Percentiles rank a stretch among this genome's conserved stretches.
phyloP scores from a whole-genome alignment of 306 rosid genomes.

The Vicia villosa region DNA sequence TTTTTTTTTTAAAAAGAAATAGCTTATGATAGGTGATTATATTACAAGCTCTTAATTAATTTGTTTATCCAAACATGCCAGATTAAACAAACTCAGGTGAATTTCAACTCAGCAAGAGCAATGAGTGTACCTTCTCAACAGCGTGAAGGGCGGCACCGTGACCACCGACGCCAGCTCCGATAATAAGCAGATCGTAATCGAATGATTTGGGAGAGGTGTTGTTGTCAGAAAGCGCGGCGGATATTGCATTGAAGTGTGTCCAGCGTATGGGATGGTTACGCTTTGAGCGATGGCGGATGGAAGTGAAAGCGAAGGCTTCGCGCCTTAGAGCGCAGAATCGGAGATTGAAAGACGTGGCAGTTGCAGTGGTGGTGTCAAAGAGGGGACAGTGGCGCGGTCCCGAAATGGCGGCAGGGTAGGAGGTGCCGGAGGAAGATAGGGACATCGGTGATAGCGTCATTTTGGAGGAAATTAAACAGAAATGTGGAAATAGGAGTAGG shows the following conservation, averaged over 20 bases:
- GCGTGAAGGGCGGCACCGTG: constrained; percentile 97
- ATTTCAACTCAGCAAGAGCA: background rate
- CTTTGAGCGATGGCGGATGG: constrained; percentile 39
- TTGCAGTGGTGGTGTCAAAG: constrained; percentile 5
- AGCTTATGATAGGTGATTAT: too few relatives aligned
- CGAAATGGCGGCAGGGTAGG: constrained; percentile 40
- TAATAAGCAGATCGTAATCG: constrained; percentile 82
- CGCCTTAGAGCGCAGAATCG: constrained; percentile 70
- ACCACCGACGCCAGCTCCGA: constrained; percentile 95
- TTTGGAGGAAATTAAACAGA: constrained; percentile 22
- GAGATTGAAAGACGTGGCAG: constrained; percentile 46
- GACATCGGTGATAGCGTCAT: constrained; percentile 68
- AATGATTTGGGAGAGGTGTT: constrained; percentile 66
- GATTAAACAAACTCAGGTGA: background rate
- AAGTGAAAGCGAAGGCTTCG: constrained; percentile 55
- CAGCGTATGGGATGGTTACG: constrained; percentile 6
- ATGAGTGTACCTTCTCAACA: constrained; percentile 65
- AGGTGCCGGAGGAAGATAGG: constrained; percentile 42
- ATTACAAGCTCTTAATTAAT: background rate
- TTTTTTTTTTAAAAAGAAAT: too few relatives aligned
- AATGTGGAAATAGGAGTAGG: background rate
- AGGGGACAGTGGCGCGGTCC: constrained; percentile 33
- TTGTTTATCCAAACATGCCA: background rate
- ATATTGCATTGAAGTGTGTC: constrained; percentile 24
- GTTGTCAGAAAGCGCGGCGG: constrained; percentile 54